phyloP scores from a whole-genome alignment of 2,329 filamentous ascomycete genomes.

The Fusarium sp. region DNA sequence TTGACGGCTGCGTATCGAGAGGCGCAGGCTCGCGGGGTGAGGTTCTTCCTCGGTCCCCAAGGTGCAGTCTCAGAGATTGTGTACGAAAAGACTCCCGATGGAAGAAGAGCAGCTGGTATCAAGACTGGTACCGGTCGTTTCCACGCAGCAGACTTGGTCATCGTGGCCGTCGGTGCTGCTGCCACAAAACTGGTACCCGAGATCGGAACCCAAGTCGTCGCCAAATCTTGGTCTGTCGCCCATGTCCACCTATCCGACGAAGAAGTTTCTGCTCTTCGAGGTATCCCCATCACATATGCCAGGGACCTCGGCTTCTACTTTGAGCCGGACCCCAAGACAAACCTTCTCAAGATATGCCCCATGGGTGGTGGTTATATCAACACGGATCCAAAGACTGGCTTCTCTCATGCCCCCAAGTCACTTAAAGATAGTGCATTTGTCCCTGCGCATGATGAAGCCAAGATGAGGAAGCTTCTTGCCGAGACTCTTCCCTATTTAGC shows the following conservation, averaged over 20 bases:
- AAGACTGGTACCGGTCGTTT: slow-evolving; percentile 21
- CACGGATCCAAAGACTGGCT: slow-evolving; percentile 43
- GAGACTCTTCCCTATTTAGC: slow-evolving; percentile 63
- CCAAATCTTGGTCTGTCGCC: slow-evolving; percentile 69
- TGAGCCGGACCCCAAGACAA: slow-evolving; percentile 69
- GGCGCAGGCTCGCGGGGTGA: slow-evolving; percentile 44
- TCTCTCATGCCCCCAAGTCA: slow-evolving; percentile 53
- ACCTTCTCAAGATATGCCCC: slow-evolving; percentile 70
- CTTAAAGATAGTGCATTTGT: slow-evolving; percentile 58
- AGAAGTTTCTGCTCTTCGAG: slow-evolving; percentile 64
- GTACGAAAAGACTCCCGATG: slow-evolving; percentile 25
- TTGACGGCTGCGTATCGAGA: slow-evolving; percentile 59
- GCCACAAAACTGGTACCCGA: slow-evolving; percentile 60
- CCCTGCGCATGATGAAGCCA: slow-evolving; percentile 62
- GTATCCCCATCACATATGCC: slow-evolving; percentile 70
- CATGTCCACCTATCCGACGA: slow-evolving; percentile 67
- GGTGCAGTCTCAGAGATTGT: slow-evolving; percentile 44
- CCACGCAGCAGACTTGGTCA: slow-evolving; percentile 52
- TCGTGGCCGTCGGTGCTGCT: slow-evolving; percentile 65
- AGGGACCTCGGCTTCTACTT: slow-evolving; percentile 75
- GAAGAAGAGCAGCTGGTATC: slow-evolving; percentile 24
- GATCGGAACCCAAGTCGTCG: slow-evolving; percentile 62
- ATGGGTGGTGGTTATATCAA: slow-evolving; percentile 69
- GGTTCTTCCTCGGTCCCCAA: slow-evolving; percentile 40
- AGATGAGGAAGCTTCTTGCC: slow-evolving; percentile 59